These are phyloP conservation scores for Claviceps spartinae DNA, from an alignment of 2,329 filamentous ascomycete species.

Conservation along the genomic window DNA sequence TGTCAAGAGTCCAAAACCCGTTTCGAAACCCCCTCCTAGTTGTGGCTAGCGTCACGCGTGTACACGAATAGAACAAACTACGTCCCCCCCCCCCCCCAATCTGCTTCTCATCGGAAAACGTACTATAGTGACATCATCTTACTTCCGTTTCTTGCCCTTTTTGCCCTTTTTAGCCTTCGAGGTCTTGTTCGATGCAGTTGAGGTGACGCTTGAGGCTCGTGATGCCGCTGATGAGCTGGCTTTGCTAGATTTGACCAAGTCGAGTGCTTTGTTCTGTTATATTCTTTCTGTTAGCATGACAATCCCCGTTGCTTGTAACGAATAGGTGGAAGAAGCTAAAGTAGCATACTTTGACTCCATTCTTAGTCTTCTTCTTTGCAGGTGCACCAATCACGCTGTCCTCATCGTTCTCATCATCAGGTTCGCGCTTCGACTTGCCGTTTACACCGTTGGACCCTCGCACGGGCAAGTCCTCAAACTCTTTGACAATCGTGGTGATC, in stretches of 20 bases:
- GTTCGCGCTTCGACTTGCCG: conserved; percentile 59
- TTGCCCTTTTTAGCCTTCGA: conserved; percentile 34
- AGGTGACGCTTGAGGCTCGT: conserved; percentile 76
- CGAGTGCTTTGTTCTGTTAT: conserved; percentile 77
- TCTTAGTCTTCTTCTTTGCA: conserved; percentile 85
- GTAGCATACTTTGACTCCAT: conserved; percentile 60
- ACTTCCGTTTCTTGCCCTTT: conserved; percentile 23
- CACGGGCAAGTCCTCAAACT: conserved; percentile 62
- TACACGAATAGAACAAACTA: not conserved
- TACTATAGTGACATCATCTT: not conserved
- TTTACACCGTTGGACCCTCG: conserved; percentile 47
- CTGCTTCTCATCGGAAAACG: not conserved
- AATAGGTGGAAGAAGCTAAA: too few relatives aligned
- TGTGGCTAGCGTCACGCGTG: not conserved
- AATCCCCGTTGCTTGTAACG: too few relatives aligned
- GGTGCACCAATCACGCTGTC: conserved; percentile 65
- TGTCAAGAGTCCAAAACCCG: not conserved
- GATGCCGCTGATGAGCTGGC: conserved; percentile 65
- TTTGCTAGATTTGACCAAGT: conserved; percentile 74
- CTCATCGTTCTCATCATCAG: conserved; percentile 72
- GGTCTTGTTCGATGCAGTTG: conserved; percentile 44
- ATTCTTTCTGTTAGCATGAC: conserved; percentile 3
- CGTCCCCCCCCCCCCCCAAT: not conserved
- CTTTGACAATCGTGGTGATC: conserved; percentile 84
- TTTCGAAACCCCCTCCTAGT: not conserved